phyloP scores from a whole-genome alignment of 2,329 filamentous ascomycete species.

The Tolypocladium tundrense region DNA sequence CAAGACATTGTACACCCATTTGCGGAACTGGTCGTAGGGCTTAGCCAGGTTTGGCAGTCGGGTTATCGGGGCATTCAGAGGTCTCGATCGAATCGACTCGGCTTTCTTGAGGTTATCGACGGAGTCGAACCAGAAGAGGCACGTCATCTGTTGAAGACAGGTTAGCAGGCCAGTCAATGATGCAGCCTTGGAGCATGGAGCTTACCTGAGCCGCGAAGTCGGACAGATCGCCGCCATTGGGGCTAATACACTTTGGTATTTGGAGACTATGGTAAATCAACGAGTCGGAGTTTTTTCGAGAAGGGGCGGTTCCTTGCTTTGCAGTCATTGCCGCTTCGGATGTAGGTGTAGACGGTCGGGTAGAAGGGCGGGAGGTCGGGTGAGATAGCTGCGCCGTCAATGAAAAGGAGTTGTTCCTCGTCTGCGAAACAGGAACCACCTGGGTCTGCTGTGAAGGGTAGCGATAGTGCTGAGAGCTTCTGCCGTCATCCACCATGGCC shows the following conservation, averaged over 20 bases:
- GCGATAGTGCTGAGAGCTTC: conserved; percentile 19
- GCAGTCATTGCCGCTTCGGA: conserved; percentile 15
- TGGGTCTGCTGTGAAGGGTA: conserved; percentile 17
- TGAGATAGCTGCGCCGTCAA: conserved; percentile 2
- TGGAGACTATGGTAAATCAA: conserved; percentile 53
- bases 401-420: conserved; percentile 6
- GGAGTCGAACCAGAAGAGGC: conserved; percentile 95
- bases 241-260: conserved; percentile 66
- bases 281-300: conserved; percentile 28
- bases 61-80: conserved; percentile 29
- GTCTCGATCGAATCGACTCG: conserved; percentile 44
- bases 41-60: conserved; percentile 61
- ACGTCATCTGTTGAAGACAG: conserved; percentile 59
- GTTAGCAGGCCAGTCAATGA: not conserved
- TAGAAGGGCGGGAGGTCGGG: conserved; percentile 20
- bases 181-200: conserved; percentile 1
- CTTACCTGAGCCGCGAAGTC: conserved; percentile 76
- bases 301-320: conserved; percentile 19
- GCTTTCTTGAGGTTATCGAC: conserved; percentile 68
- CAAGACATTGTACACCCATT: conserved; percentile 87
- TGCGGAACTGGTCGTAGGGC: conserved; percentile 71
- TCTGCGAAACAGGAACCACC: conserved; percentile 2
- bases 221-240: conserved; percentile 63
- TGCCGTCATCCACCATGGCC: conserved; percentile 21
- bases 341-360: conserved; percentile 27